phyloP scores from a whole-genome alignment of 2,329 filamentous ascomycete genomes.

The Penicillium sp. region DNA sequence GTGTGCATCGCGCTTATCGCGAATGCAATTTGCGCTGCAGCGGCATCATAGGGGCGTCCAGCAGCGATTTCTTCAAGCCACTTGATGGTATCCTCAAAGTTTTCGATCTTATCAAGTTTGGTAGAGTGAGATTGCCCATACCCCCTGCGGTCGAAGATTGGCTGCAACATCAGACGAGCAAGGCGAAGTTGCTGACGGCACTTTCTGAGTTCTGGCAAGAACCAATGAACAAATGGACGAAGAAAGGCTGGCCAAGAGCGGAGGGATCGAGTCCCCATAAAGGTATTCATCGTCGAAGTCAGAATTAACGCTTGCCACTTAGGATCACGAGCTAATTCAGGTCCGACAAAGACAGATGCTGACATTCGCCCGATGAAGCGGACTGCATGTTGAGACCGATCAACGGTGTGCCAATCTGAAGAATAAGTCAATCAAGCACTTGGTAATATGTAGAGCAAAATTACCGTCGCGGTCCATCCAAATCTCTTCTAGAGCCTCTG shows the following conservation, averaged over 20 bases:
- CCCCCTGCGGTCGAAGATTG: not conserved
- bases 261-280: not conserved
- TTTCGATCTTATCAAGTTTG: too few species aligned
- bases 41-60: conserved; percentile 14
- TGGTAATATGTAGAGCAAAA: too few species aligned
- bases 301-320: not conserved
- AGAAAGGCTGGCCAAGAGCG: not conserved
- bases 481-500: not conserved
- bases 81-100: conserved; percentile 12
- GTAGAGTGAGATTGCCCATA: too few species aligned
- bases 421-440: too few species aligned
- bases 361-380: not conserved
- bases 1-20: conserved; percentile 18
- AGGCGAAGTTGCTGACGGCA: not conserved
- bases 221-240: conserved; percentile 1
- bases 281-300: not conserved
- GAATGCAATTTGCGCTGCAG: conserved; percentile 15
- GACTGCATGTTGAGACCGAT: not conserved
- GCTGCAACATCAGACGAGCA: not conserved
- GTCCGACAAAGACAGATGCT: not conserved
- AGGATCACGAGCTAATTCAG: not conserved
- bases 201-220: not conserved
- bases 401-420: not conserved
- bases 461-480: not conserved
- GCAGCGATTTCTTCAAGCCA: conserved; percentile 15